Base-by-base conservation (phyloP, 441 rosid species). In the Populus hybrid region DNA sequence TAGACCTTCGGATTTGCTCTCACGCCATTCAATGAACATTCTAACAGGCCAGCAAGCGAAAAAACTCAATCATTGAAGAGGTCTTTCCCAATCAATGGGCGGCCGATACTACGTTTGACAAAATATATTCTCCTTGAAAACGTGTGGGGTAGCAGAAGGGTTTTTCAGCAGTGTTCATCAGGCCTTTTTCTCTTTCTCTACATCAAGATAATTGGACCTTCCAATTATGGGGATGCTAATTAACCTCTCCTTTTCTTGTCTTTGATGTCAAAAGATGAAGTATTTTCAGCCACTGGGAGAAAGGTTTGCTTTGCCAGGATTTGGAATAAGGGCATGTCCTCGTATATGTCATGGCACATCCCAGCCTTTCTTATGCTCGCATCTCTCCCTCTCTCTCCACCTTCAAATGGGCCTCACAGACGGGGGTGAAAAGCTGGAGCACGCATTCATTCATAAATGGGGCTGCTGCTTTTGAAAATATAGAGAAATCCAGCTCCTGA, bases 11-110 rank as follows among this genome's bases (percentile, higher is more conserved):
- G 6, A 53, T 53, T 1, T 53, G 1, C 6, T 18, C 61, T 18
- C 7, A 0, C 7, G 2, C 61, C 63, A 42, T 40, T 10, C 21
- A 70, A 38, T 11, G 73, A 6, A 7, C 18, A 16, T 30, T 53
- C 7, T 18, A 18, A 53, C 61, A 4, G 34, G 73, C 53, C 19
- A 69, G 0, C 18, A 8, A 36, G 14, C 18, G 32, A 30, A 38
- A 21, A n/a, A 67, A 16, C 1, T 67, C 21, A 18, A 26, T 26
- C 16, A 28, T 11, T 14, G 16, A 9, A 0, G 3, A 24, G 24
- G 68, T 34, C 32, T 73, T 28, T 72, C 75, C 2, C 46, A 71
- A 19, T 53, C 19, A 61, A 34, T 73, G 75, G 75, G 68, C 68
- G 19, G 75, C 75, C 28, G 34, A 19, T 63, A 72, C 30, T 72